Conservation (phyloP, 2,329 filamentous ascomycete genomes). For the Talaromyces amestolkiae region DNA sequence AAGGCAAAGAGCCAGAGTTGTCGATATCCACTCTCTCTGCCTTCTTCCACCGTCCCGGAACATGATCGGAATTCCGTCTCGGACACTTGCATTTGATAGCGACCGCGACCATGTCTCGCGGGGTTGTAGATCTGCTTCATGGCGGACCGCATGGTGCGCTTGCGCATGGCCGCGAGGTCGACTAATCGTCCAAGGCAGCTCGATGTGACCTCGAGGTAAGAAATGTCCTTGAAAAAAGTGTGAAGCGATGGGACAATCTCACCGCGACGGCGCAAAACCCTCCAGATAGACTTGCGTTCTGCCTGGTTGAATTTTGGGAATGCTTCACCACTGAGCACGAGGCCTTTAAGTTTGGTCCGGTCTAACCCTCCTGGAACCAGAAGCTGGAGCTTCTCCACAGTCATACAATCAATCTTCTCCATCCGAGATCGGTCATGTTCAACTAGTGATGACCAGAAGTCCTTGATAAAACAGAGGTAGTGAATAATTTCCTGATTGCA, state of each 20-base stretch:
- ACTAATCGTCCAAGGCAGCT: neutral
- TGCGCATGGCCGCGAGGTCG: neutral
- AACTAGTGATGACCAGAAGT: slow-evolving; percentile 31
- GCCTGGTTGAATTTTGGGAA: neutral
- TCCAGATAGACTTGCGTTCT: slow-evolving; percentile 15
- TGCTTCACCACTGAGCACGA: slow-evolving; percentile 2
- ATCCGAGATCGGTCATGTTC: slow-evolving; percentile 25
- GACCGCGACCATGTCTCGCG: neutral
- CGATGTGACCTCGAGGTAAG: slow-evolving; percentile 28
- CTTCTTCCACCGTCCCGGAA: slow-evolving; percentile 16
- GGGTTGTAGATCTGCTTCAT: slow-evolving; percentile 6
- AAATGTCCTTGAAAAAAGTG: slow-evolving; percentile 40
- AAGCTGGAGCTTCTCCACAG: slow-evolving; percentile 9
- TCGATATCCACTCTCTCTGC: slow-evolving; percentile 19
- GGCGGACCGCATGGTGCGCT: neutral
- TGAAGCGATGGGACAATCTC: slow-evolving; percentile 24
- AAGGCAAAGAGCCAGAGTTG: slow-evolving; percentile 23
- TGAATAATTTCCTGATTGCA: slow-evolving; percentile 26
- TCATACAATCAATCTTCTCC: slow-evolving; percentile 23
- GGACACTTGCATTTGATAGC: slow-evolving; percentile 26
- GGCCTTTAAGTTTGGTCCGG: neutral
- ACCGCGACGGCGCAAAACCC: neutral
- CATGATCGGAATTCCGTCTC: slow-evolving; percentile 25
- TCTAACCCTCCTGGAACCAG: neutral
- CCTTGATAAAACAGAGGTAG: slow-evolving; percentile 30